These are phyloP conservation scores for Tolypocladium tropicale DNA, from an alignment of 2,329 filamentous ascomycete genomes.

Conservation along the genomic window DNA sequence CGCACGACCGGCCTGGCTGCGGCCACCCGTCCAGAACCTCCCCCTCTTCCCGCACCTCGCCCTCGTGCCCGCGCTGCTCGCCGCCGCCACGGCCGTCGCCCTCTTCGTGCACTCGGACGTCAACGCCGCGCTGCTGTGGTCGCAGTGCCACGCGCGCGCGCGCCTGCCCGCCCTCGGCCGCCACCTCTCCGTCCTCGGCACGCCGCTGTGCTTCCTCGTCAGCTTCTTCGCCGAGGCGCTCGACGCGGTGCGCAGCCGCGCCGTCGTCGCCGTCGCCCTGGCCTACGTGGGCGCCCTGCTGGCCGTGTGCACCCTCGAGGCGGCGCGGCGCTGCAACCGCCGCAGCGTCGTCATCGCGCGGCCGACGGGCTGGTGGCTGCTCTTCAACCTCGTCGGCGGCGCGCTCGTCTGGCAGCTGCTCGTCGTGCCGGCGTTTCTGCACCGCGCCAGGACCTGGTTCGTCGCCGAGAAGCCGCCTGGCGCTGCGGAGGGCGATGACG, in stretches of 20 bases:
- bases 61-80: slow-evolving; percentile 37
- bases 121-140: slow-evolving; percentile 41
- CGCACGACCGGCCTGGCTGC: slow-evolving; percentile 1
- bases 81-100: slow-evolving; percentile 27
- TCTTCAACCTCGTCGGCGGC: slow-evolving; percentile 38
- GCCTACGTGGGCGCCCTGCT: slow-evolving; percentile 35
- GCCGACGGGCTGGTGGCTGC: slow-evolving; percentile 32
- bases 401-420: slow-evolving; percentile 41
- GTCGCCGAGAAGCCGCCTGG: background rate
- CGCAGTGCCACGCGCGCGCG: slow-evolving; percentile 39
- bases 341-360: slow-evolving; percentile 24
- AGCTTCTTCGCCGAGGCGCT: slow-evolving; percentile 37
- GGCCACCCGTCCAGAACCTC: slow-evolving; percentile 40
- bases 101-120: slow-evolving; percentile 38
- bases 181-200: slow-evolving; percentile 31
- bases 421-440: slow-evolving; percentile 38
- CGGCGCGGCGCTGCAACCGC: slow-evolving; percentile 31
- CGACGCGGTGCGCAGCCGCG: slow-evolving; percentile 27
- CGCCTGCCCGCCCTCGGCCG: slow-evolving; percentile 32
- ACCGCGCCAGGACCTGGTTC: slow-evolving; percentile 27
- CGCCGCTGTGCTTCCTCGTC: slow-evolving; percentile 37
- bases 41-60: slow-evolving; percentile 41
- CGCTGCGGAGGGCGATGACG: background rate
- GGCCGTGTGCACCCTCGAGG: slow-evolving; percentile 39
- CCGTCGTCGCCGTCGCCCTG: slow-evolving; percentile 31